A percentile compares a stretch with the other conserved stretches of the same genome.
phyloP scores from a whole-genome alignment of 352 stramenopile species.

The Globisporangium abappressorium region DNA sequence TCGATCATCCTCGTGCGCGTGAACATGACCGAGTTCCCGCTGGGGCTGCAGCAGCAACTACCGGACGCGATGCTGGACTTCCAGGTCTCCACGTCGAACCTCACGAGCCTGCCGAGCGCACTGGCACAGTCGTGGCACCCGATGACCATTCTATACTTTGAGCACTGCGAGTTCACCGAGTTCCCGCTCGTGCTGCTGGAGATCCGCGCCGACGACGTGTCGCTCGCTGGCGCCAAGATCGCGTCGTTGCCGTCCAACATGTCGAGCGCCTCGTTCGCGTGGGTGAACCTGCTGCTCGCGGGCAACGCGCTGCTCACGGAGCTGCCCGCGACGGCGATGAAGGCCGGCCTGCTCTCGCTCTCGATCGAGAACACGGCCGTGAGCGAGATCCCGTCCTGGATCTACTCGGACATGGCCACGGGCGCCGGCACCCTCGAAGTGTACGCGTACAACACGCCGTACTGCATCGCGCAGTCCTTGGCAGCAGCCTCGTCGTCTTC shows the following conservation, averaged over 20 bases:
- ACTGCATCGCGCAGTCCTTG: conserved; percentile 12
- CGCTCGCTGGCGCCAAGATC: conserved; percentile 21
- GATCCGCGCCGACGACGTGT: conserved; percentile 17
- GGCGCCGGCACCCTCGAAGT: conserved; percentile 5
- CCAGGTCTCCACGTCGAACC: conserved; percentile 16
- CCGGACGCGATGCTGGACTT: conserved; percentile 15
- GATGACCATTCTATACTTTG: conserved; percentile 20
- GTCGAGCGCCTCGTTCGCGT: conserved; percentile 21
- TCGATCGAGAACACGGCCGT: conserved; percentile 34
- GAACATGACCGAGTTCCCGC: conserved; percentile 21
- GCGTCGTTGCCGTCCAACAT: conserved; percentile 21
- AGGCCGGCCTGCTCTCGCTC: conserved; percentile 17
- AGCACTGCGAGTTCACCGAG: conserved; percentile 17
- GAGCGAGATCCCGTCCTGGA: conserved; percentile 15
- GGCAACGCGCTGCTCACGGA: conserved; percentile 8
- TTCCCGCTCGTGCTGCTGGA: conserved; percentile 17
- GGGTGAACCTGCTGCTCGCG: conserved; percentile 20
- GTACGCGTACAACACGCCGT: conserved; percentile 37
- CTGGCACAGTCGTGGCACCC: conserved; percentile 10
- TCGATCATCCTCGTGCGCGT: conserved; percentile 17
- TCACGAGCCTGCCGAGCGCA: conserved; percentile 12
- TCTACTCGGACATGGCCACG: conserved; percentile 1
- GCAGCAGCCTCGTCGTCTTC: neutral
- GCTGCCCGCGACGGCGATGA: conserved; percentile 14
- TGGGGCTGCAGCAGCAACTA: conserved; percentile 11